Evolutionary conservation across 2,329 filamentous ascomycete species (phyloP), one percentile per base, ranked within the genome.

Genomic region (Phyllosticta capitalensis): DNA sequence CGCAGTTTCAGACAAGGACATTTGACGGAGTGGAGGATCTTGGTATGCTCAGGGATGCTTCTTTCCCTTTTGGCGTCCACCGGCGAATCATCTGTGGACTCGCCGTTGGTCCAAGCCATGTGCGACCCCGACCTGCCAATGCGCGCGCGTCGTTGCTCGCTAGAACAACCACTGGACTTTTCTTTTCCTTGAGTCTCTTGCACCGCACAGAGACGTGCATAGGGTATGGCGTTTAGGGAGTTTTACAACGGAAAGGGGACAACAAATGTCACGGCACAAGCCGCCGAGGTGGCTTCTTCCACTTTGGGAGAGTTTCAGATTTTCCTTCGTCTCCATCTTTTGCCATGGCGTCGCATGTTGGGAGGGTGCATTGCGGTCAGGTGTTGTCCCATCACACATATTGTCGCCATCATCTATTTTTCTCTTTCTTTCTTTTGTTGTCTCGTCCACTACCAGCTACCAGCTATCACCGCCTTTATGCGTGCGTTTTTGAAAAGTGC

Each of bases 151-250:
- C 26, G 28, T 26, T 54, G 52, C 38, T 51, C 50, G 52, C 52
- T 52, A 59, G 52, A 59, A 51, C 51, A 58, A 51, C 45, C 54
- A 54, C 52, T 45, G 52, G 57, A 38, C 30, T 38, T 38, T 38
- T 38, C 57, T 59, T 59, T 55, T 59, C 53, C 56, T 58, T 58
- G 56, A 45, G 57, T 59, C 57, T 59, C 57, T 59, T 55, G 22
- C 20, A n/a, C n/a, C 52, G 53, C 51, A 45, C 33, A 59, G 57
- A 59, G 57, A 55, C 57, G 54, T 59, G 57, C 57, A 59, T 59
- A 55, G 57, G 57, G 52, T 50, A 59, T 52, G 57, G 57, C 57
- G 57, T 59, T 59, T 52, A 54, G 57, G 57, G 57, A 59, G 57
- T 59, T 38, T 10, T 38, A n/a, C 30, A 38, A 38, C 30, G 30